phyloP scores from a whole-genome alignment of 192 early-diverging fungal genomes.

The Coemansia reversa region DNA sequence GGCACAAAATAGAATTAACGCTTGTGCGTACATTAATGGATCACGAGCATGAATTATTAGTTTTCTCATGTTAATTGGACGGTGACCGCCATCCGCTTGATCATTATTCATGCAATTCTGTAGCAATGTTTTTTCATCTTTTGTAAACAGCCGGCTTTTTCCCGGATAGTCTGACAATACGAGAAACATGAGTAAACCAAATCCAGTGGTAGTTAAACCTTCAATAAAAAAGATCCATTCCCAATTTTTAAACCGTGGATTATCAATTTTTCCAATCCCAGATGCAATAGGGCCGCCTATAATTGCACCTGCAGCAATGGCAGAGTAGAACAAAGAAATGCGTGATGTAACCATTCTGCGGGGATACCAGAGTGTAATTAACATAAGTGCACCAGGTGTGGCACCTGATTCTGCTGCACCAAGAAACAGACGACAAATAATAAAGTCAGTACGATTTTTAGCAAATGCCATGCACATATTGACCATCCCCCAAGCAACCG shows the following conservation, averaged over 20 bases:
- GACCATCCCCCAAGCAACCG: constrained; percentile 36
- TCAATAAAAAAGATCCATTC: constrained; percentile 50
- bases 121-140: constrained; percentile 22
- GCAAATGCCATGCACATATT: constrained; percentile 50
- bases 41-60: constrained; percentile 20
- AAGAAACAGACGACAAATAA: constrained; percentile 38
- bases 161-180: constrained; percentile 37
- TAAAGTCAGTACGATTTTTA: constrained; percentile 25
- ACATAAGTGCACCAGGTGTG: constrained; percentile 38
- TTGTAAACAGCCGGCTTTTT: constrained; percentile 31
- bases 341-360: constrained; percentile 42
- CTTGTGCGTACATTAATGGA: constrained; percentile 32
- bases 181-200: constrained; percentile 26
- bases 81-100: constrained; percentile 31
- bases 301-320: constrained; percentile 30
- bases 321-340: constrained; percentile 41
- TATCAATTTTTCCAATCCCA: constrained; percentile 27
- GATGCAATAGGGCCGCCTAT: constrained; percentile 42
- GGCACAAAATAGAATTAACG: constrained; percentile 30
- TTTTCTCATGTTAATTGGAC: constrained; percentile 16
- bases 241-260: constrained; percentile 25
- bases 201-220: constrained; percentile 29
- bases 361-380: constrained; percentile 45
- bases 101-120: constrained; percentile 24
- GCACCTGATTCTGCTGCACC: constrained; percentile 43